Base-by-base conservation (phyloP, 345 rosid genomes). In the Abelmoschus esculentus region DNA sequence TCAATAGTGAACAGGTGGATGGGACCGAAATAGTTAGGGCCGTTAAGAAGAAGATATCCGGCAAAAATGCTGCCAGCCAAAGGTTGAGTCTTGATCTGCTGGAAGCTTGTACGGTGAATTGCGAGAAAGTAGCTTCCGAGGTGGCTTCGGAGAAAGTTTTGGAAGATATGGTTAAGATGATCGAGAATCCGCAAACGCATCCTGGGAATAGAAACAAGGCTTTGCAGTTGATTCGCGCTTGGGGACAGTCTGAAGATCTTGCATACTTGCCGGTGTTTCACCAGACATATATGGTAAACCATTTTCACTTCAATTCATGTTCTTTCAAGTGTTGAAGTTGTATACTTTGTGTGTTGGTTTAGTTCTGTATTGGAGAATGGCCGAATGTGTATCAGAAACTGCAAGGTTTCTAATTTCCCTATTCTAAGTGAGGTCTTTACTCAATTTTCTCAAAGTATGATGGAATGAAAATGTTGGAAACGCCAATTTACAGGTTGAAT, bases 131-230 rank as follows among this genome's bases (percentile, higher is more conserved):
- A 7, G 87, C 85, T 83, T 89, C 93, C 0, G 97, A 85, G 78
- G 80, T 91, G 58, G 90, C 90, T 2, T 86, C 90, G 0, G 96
- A 89, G 84, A 88, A 82, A 62, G 84, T 89, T 70, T 78, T 92
- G 87, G 96, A 92, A 69, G 98, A 92, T 75, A 89, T 92, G 96
- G 90, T 83, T 74, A 86, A 50, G 89, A 80, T 92, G 77, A 83
- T 89, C 46, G 83, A 87, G 73, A 83, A 84, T 55, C 86, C 83
- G 0, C 85, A 79, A 32, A 81, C 85, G 1, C 83, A 86, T 73
- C 70, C 71, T 1, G 85, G 78, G 75, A 92, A 84, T 38, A 75
- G 92, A 66, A 75, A 60, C 32, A 76, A 86, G 78, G 89, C 85
- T 69, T 74, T 79, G 76, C 89, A 89, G 80, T 75, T 89, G 86